phyloP scores from a whole-genome alignment of 2,329 filamentous ascomycete genomes.

The Neophaeococcomyces mojaviensis region DNA sequence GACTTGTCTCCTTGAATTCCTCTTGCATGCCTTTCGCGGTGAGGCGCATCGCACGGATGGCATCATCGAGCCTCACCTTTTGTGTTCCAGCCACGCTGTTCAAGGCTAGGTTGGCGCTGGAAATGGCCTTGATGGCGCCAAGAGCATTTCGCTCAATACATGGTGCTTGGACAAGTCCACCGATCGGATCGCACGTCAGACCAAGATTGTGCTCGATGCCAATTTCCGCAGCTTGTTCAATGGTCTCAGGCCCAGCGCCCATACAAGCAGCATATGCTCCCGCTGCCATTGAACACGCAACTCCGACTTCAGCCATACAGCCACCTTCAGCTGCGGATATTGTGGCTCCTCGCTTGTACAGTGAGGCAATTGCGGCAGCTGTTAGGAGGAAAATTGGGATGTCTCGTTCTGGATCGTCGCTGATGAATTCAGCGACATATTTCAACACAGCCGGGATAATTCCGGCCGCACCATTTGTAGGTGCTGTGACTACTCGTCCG shows the following conservation, averaged over 20 bases:
- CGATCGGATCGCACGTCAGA: conserved; percentile 19
- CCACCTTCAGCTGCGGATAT: conserved; percentile 19
- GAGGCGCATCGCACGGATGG: conserved; percentile 19
- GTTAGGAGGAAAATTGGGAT: conserved; percentile 17
- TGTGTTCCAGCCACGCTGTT: conserved; percentile 15
- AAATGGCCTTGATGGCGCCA: conserved; percentile 19
- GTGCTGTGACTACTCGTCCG: conserved; percentile 13
- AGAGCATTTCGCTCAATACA: conserved; percentile 20
- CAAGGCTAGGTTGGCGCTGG: conserved; percentile 18
- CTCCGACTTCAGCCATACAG: conserved; percentile 20
- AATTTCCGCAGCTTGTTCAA: conserved; percentile 19
- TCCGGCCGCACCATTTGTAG: conserved; percentile 17
- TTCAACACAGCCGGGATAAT: conserved; percentile 20
- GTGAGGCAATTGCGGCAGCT: conserved; percentile 17
- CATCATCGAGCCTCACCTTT: conserved; percentile 18
- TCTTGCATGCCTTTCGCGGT: conserved; percentile 19
- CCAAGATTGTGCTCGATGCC: conserved; percentile 21
- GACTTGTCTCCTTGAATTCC: conserved; percentile 21
- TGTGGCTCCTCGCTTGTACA: conserved; percentile 19
- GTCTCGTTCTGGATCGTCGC: conserved; percentile 18
- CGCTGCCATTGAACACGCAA: conserved; percentile 19
- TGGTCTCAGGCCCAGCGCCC: conserved; percentile 17
- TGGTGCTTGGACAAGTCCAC: conserved; percentile 18
- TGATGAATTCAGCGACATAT: conserved; percentile 17
- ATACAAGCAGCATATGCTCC: conserved; percentile 20